phyloP scores from a whole-genome alignment of 768 basidiomycete species.

The Psilocybe sp. region DNA sequence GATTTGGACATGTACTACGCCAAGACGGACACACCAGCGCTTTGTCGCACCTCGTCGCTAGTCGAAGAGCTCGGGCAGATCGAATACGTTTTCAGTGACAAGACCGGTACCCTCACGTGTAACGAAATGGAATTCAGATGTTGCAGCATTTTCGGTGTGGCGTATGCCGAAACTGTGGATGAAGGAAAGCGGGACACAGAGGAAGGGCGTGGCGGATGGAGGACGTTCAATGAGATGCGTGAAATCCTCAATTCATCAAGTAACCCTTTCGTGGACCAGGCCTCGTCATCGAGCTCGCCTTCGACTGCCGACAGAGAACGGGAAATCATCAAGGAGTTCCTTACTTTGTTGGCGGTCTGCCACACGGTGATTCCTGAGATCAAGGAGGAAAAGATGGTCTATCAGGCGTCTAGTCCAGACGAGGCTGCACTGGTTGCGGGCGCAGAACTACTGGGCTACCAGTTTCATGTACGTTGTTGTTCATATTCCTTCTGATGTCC shows the following conservation, averaged over 20 bases:
- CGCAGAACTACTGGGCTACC: slow-evolving; percentile 88
- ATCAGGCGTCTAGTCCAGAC: slow-evolving; percentile 96
- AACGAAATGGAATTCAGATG: slow-evolving; percentile 98
- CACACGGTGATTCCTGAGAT: slow-evolving; percentile 98
- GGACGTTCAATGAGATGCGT: slow-evolving; percentile 75
- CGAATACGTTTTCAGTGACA: slow-evolving; percentile 94
- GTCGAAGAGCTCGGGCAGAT: slow-evolving; percentile 99
- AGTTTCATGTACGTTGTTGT: slow-evolving; percentile 78
- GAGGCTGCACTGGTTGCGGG: slow-evolving; percentile 95
- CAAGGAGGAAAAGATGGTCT: slow-evolving; percentile 84
- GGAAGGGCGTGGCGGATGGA: slow-evolving; percentile 64
- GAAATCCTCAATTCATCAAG: slow-evolving; percentile 46
- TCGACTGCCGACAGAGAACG: slow-evolving; percentile 36
- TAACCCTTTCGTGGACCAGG: slow-evolving; percentile 60
- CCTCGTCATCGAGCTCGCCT: slow-evolving; percentile 29
- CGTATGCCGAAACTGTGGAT: slow-evolving; percentile 90
- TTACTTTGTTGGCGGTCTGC: slow-evolving; percentile 88
- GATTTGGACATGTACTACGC: slow-evolving; percentile 99
- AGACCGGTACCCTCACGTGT: slow-evolving; percentile 91
- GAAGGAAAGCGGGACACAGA: slow-evolving; percentile 71
- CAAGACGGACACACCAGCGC: slow-evolving; percentile 90
- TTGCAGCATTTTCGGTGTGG: slow-evolving; percentile 84
- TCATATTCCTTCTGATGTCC: not conserved
- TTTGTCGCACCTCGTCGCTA: slow-evolving; percentile 96
- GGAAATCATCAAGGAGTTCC: slow-evolving; percentile 63